Evolutionary conservation across 139 green algal genomes (phyloP).

Genomic region (Auxenochlorella pyrenoidosa): DNA sequence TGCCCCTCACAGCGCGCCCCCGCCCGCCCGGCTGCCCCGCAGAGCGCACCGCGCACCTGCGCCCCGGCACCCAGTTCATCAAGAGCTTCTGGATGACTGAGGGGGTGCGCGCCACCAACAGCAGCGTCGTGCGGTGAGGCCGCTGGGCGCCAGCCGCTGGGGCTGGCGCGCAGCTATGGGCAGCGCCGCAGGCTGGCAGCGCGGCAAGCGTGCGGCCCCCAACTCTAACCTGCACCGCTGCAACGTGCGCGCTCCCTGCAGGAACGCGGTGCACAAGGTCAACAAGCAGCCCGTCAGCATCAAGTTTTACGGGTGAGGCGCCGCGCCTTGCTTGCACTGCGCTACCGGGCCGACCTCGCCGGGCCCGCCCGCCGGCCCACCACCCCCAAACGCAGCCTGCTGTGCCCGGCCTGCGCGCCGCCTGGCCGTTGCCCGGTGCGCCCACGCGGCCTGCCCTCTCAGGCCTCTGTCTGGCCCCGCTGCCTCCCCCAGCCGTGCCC

Average conservation of each 20-base stretch:
- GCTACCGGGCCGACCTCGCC: no score
- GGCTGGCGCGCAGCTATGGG: no score
- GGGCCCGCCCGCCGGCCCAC: no score
- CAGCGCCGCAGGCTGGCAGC: no score
- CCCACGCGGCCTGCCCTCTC: not conserved
- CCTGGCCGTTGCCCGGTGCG: no score
- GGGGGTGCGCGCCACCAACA: constrained; percentile 30
- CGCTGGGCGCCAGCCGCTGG: no score
- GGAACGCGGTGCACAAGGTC: constrained; percentile 38
- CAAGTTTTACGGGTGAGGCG: constrained; percentile 38
- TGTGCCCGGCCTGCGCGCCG: no score
- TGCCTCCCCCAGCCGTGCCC: no score
- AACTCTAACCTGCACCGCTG: not conserved
- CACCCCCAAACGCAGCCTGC: not conserved
- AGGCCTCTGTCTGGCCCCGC: no score
- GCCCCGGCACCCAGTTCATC: constrained; percentile 29
- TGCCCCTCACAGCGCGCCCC: no score
- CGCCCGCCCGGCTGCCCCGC: not conserved
- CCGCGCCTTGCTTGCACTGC: no score
- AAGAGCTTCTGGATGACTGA: constrained; percentile 39
- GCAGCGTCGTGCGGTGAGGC: constrained; percentile 11
- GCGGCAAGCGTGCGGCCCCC: no score
- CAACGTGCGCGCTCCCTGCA: not conserved
- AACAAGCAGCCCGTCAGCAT: constrained; percentile 30
- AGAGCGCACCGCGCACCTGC: constrained; percentile 35